phyloP scores from a whole-genome alignment of 257 asterid genomes.

The Ballota nigra region DNA sequence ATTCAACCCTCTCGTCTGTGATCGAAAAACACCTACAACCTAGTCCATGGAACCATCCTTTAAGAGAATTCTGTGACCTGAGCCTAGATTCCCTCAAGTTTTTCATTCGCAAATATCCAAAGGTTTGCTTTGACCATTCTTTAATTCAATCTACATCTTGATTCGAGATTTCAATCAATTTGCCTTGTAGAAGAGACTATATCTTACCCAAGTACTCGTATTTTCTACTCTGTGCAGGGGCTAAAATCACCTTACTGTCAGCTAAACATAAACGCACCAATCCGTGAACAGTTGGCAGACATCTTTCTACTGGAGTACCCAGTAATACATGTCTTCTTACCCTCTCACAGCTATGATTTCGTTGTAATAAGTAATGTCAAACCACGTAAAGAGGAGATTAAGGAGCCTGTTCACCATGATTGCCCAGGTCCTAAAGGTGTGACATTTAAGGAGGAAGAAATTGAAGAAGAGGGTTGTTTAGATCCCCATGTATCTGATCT shows the following conservation, averaged over 20 bases:
- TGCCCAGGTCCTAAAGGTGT: constrained; percentile 48
- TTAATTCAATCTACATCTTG: not conserved
- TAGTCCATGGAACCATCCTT: constrained; percentile 77
- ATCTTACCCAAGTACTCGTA: not conserved
- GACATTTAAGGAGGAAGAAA: constrained; percentile 72
- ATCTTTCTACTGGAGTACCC: constrained; percentile 74
- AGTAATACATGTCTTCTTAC: constrained; percentile 68
- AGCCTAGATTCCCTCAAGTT: constrained; percentile 62
- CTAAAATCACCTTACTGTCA: constrained; percentile 50
- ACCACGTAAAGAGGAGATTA: constrained; percentile 30
- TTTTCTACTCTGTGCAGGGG: constrained; percentile 48
- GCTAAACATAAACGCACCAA: constrained; percentile 48
- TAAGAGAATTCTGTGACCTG: constrained; percentile 64
- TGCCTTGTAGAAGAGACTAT: not conserved
- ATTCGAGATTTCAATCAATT: not conserved
- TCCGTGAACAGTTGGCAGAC: constrained; percentile 64
- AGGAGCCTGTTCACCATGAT: constrained; percentile 31
- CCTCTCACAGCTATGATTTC: constrained; percentile 64
- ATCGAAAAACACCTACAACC: constrained; percentile 69
- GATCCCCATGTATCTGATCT: constrained; percentile 56
- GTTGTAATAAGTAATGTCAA: constrained; percentile 40
- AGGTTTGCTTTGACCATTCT: constrained; percentile 44
- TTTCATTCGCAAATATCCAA: constrained; percentile 67
- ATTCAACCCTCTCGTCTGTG: constrained; percentile 47
- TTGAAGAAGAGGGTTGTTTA: constrained; percentile 40